These are phyloP conservation scores for Pilatotrama ljubarskyi DNA, from an alignment of 768 basidiomycete genomes.

Conservation along the genomic window DNA sequence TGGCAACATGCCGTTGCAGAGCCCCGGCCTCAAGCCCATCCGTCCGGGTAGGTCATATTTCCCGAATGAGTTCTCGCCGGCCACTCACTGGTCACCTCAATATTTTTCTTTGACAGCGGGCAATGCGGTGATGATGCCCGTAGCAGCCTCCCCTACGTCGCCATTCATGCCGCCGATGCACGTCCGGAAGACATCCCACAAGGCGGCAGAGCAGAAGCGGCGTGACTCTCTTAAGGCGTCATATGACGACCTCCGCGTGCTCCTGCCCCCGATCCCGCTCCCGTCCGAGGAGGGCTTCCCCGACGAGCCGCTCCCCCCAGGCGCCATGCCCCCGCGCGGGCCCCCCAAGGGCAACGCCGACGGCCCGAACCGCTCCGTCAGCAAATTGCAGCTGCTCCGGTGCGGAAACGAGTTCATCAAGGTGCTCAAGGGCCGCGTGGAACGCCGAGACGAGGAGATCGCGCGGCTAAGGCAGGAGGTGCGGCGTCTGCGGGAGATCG, in stretches of 20 bases:
- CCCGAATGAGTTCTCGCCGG: conserved; percentile 14
- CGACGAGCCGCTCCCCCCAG: conserved; percentile 78
- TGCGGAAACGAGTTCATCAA: conserved; percentile 90
- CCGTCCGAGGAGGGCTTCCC: conserved; percentile 72
- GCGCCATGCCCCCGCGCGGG: conserved; percentile 85
- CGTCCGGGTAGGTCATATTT: conserved; percentile 56
- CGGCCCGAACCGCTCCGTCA: conserved; percentile 94
- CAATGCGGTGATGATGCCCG: conserved; percentile 30
- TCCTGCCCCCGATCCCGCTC: conserved; percentile 88
- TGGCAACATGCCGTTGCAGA: conserved; percentile 37
- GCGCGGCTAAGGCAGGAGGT: conserved; percentile 66
- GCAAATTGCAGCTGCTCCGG: conserved; percentile 88
- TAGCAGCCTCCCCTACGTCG: conserved; percentile 24
- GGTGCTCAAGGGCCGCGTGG: conserved; percentile 71
- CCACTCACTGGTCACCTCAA: neutral
- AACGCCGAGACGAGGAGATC: conserved; percentile 81
- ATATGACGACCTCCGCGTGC: conserved; percentile 77
- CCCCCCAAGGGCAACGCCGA: conserved; percentile 83
- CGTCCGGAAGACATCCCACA: conserved; percentile 81
- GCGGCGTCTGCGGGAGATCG: conserved; percentile 47
- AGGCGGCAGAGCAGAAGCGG: conserved; percentile 96
- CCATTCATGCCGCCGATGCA: conserved; percentile 36
- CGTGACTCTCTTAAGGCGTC: conserved; percentile 95
- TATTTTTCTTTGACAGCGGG: conserved; percentile 33
- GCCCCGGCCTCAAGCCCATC: conserved; percentile 67